These are phyloP conservation scores for Shiraia bambusicola DNA, from an alignment of 2,329 filamentous ascomycete species.

Conservation along the genomic window DNA sequence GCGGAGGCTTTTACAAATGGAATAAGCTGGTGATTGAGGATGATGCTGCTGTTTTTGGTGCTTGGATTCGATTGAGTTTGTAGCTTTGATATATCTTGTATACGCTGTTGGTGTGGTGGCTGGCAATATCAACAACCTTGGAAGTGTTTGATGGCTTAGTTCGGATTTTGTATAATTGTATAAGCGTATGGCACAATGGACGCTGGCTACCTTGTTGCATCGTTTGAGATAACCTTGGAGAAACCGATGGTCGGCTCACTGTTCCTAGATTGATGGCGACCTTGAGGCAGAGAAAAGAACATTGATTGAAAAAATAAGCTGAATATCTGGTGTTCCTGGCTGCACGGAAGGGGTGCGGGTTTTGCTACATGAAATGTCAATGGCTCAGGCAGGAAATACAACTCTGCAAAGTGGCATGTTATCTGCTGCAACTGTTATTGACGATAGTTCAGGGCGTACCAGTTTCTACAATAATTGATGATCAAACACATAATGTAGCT, in stretches of 20 bases:
- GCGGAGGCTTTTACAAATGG: slow-evolving; percentile 28
- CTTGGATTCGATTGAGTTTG: too few species aligned
- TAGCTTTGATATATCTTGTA: slow-evolving; percentile 22
- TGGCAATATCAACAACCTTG: slow-evolving; percentile 22
- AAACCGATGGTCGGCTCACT: slow-evolving; percentile 15
- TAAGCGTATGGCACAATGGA: slow-evolving; percentile 26
- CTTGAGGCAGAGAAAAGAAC: slow-evolving; percentile 15
- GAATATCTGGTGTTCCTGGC: slow-evolving; percentile 22
- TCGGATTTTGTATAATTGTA: too few species aligned
- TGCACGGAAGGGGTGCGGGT: slow-evolving; percentile 23
- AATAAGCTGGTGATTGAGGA: slow-evolving; percentile 28
- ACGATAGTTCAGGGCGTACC: too few species aligned
- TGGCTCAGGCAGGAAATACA: slow-evolving; percentile 21
- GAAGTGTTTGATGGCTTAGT: slow-evolving; percentile 24
- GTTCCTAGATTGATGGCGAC: slow-evolving; percentile 9
- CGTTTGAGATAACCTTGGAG: slow-evolving; percentile 19
- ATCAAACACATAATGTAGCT: slow-evolving; percentile 14
- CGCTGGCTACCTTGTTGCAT: slow-evolving; percentile 19
- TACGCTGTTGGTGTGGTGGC: slow-evolving; percentile 24
- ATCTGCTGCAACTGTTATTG: slow-evolving; percentile 17
- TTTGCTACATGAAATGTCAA: slow-evolving; percentile 18
- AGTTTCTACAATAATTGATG: slow-evolving; percentile 3
- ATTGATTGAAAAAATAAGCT: slow-evolving; percentile 25
- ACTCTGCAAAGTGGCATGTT: slow-evolving; percentile 21
- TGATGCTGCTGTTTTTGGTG: slow-evolving; percentile 28